Base-by-base conservation (phyloP, 345 rosid genomes). In the Gossypium turneri region DNA sequence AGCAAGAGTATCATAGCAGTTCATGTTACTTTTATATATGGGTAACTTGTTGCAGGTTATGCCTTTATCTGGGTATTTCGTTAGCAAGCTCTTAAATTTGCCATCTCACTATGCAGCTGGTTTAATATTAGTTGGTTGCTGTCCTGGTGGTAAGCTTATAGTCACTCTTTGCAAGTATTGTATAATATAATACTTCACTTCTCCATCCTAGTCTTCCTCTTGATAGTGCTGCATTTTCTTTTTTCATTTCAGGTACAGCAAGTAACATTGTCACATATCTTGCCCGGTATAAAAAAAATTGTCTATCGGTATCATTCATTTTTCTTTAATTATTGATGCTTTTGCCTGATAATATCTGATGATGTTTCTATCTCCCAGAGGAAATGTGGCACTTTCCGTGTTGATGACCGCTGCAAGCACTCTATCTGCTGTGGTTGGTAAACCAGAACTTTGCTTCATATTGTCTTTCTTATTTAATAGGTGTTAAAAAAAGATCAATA, bases 341-440 rank as follows among this genome's bases (percentile, higher is more conserved):
- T 41, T 51, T 61, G 43, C 52, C 78, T 17, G 75, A 70, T 34
- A 5, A 62, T 67, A 83, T 79, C 52, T 76, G 78, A 75, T 72
- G 71, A 29, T 74, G 52, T 47, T 57, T 71, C 16, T 80, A 22
- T 83, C 66, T 80, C 77, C 71, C 86, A 92, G 97, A 63, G 97
- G 97, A 66, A 94, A 94, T 85, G 94, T 94, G 17, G 97, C 97
- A 25, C 86, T 92, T 58, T 94, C 97, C 19, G 94, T 94, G 72
- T 77, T 94, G 85, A 92, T 92, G 97, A 94, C 98, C 27, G 97
- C 97, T 34, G 80, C 93, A 51, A 92, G 97, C 88, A 94, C 98
- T 70, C 53, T 94, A 53, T 75, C 92, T 76, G 93, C 97, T 77
- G 98, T 87, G 95, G 97, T 94, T 63, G 50, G 98, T 84, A 68